Base-by-base conservation (phyloP, 2,329 filamentous ascomycete species). In the Pseudogymnoascus sp. region DNA sequence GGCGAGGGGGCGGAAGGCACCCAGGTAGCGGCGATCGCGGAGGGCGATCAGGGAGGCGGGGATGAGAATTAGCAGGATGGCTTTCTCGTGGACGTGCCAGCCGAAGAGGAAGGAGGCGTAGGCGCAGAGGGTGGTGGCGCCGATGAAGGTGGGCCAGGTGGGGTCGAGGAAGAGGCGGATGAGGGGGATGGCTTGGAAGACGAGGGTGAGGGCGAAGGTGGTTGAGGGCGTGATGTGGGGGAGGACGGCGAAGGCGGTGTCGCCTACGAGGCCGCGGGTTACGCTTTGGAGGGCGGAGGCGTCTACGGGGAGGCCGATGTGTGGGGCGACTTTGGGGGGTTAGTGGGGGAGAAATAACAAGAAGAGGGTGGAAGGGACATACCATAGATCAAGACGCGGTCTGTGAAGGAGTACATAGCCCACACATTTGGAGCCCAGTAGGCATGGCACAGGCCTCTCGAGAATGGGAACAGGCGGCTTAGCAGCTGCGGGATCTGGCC, bases 31-130 rank as follows among this genome's bases (percentile, higher is more conserved):
- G 61, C 94, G 85, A 74, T 97, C 92, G 73, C 89, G 89, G 61
- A 97, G 84, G 0, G 93, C 92, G 65, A 97, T 88, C 65, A 99
- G 82, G 69, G 90, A 95, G 79, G 97, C 97, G 0, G 94, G 94
- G 59, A 97, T 90, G 68, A 99, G 92, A 72, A 97, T 89, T 18
- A 97, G 84, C 21, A 99, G 82, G 63, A 99, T 90, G 1, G 94
- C 94, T 76, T 99, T 99, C 73, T 99, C 94, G 71, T 99, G 94
- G 7, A 99, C 94, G 72, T 99, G 94, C 92, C 93, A 99, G 63
- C 94, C 93, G 70, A 97, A 97, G 8, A 99, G 82, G 77, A 99
- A 99, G 0, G 93, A 97, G 0, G 93, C 90, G 73, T 97, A 99
- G 64, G 91, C 94, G 72, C 94, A 97, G 14, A 97, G 84, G 0